phyloP scores from a whole-genome alignment of 345 rosid genomes.

The Camelina laxa region DNA sequence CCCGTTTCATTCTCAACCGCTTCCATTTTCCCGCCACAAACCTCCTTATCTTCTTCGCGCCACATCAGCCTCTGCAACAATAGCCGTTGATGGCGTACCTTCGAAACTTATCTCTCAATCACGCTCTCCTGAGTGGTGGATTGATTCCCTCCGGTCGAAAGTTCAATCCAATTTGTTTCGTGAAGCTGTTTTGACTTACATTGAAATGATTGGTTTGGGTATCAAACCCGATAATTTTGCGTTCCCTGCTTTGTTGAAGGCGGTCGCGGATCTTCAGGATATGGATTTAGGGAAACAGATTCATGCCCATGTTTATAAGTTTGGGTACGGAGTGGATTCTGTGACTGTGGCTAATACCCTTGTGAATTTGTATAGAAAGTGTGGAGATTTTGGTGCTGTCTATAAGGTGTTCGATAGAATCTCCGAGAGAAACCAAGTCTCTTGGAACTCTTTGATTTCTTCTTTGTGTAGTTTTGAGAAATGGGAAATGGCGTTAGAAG shows the following conservation, averaged over 20 bases:
- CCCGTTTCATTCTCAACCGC: slow-evolving; percentile 32
- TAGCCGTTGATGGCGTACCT: slow-evolving; percentile 32
- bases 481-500: slow-evolving; percentile 72
- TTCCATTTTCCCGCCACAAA: slow-evolving; percentile 38
- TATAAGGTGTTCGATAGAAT: slow-evolving; percentile 79
- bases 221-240: slow-evolving; percentile 67
- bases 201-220: slow-evolving; percentile 58
- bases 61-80: slow-evolving; percentile 27
- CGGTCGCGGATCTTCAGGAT: slow-evolving; percentile 60
- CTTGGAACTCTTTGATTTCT: slow-evolving; percentile 86
- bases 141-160: slow-evolving; percentile 61
- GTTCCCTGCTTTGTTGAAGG: slow-evolving; percentile 80
- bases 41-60: slow-evolving; percentile 31
- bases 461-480: slow-evolving; percentile 64
- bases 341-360: slow-evolving; percentile 74
- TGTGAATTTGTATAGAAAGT: slow-evolving; percentile 70
- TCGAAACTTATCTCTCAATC: slow-evolving; percentile 35
- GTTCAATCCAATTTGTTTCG: slow-evolving; percentile 62
- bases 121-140: slow-evolving; percentile 61
- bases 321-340: slow-evolving; percentile 54
- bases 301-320: slow-evolving; percentile 80
- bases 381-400: slow-evolving; percentile 60
- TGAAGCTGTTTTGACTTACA: slow-evolving; percentile 69
- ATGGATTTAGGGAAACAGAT: slow-evolving; percentile 68
- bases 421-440: slow-evolving; percentile 73